Conservation (phyloP, 805 yeast species). For the Metschnikowia aberdeeniae region DNA sequence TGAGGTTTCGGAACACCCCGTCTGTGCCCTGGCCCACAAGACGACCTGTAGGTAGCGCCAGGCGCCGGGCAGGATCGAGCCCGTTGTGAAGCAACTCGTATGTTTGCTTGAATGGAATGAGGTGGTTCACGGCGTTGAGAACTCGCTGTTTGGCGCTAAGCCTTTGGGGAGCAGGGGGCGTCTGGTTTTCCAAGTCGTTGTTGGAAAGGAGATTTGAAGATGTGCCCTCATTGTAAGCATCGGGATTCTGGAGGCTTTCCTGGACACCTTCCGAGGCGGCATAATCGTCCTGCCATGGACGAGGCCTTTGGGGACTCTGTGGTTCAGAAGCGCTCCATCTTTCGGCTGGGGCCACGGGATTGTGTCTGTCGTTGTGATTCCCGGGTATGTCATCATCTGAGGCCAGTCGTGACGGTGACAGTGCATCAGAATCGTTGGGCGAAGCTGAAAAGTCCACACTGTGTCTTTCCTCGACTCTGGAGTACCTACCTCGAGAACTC, state of each 20-base stretch:
- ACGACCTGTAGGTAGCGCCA: constrained; percentile 39
- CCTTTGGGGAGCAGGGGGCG: constrained; percentile 5
- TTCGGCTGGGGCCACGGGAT: neutral
- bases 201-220: constrained; percentile 11
- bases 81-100: constrained; percentile 42
- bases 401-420: too few relatives aligned
- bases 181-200: constrained; percentile 30
- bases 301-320: too few relatives aligned
- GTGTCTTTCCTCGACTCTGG: neutral
- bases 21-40: constrained; percentile 55
- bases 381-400: neutral
- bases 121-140: constrained; percentile 27
- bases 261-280: too few relatives aligned
- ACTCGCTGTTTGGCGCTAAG: constrained; percentile 30
- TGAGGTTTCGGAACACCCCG: constrained; percentile 89
- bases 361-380: neutral
- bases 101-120: constrained; percentile 40
- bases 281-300: too few relatives aligned
- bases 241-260: too few relatives aligned
- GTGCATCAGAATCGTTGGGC: too few relatives aligned
- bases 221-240: constrained; percentile 18
- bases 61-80: constrained; percentile 40
- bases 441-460: too few relatives aligned
- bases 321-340: too few relatives aligned
- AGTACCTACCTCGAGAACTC: constrained; percentile 4